Evolutionary conservation across 2,329 filamentous ascomycete genomes (phyloP).

Genomic region (Monosporascus sp.): DNA sequence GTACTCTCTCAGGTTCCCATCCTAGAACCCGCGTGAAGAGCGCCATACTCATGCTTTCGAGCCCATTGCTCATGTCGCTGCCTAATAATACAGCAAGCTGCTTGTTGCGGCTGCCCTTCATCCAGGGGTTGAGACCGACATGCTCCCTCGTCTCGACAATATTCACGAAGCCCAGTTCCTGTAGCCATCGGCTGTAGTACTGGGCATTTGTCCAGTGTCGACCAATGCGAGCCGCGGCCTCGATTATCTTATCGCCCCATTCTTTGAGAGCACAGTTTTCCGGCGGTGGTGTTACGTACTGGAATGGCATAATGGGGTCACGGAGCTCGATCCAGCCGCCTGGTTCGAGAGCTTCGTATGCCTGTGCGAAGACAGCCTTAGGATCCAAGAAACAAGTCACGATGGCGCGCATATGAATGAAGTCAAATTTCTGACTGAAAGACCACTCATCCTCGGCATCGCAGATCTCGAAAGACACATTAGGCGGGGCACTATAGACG

Average conservation of each 20-base stretch:
- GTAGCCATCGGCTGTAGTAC: conserved; percentile 14
- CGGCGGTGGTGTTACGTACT: conserved; percentile 16
- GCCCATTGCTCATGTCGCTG: conserved; percentile 15
- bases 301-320: conserved; percentile 21
- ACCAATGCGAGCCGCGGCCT: conserved; percentile 14
- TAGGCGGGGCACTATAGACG: conserved; percentile 13
- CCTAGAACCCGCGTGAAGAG: conserved; percentile 20
- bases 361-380: conserved; percentile 13
- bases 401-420: conserved; percentile 21
- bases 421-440: conserved; percentile 15
- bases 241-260: conserved; percentile 16
- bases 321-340: conserved; percentile 22
- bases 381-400: conserved; percentile 19
- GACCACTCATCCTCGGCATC: conserved; percentile 23
- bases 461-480: conserved; percentile 21
- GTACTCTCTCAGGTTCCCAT: conserved; percentile 10
- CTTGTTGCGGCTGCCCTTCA: conserved; percentile 15
- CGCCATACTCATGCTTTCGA: conserved; percentile 20
- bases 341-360: conserved; percentile 11
- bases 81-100: conserved; percentile 16
- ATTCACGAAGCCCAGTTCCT: conserved; percentile 15
- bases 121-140: conserved; percentile 18
- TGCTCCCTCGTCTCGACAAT: conserved; percentile 14
- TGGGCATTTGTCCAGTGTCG: conserved; percentile 16
- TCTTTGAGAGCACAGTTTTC: conserved; percentile 14